Conservation (phyloP, 2,329 filamentous ascomycete species). For the Diaporthe capsici region DNA sequence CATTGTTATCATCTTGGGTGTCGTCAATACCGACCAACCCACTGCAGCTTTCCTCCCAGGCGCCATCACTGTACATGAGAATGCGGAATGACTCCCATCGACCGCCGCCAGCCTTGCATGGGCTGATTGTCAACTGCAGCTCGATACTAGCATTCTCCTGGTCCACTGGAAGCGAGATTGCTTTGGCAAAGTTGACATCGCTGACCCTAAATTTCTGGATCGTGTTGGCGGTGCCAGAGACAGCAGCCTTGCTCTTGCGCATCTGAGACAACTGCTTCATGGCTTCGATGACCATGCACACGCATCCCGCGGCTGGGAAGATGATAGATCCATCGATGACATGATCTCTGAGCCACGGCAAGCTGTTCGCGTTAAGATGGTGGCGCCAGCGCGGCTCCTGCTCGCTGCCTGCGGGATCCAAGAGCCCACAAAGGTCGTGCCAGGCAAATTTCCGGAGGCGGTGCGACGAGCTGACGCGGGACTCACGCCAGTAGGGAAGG, state of each 20-base stretch:
- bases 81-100: slow-evolving; percentile 29
- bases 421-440: slow-evolving; percentile 47
- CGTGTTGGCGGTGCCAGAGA: background rate
- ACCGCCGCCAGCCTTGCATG: background rate
- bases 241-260: slow-evolving; percentile 6
- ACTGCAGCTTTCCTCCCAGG: slow-evolving; percentile 31
- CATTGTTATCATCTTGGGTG: background rate
- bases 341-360: slow-evolving; percentile 65
- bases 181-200: slow-evolving; percentile 31
- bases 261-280: slow-evolving; percentile 44
- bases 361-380: slow-evolving; percentile 44
- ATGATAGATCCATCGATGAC: slow-evolving; percentile 62
- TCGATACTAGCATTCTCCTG: slow-evolving; percentile 10
- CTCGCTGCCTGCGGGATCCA: background rate
- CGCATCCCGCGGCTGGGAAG: slow-evolving; percentile 59
- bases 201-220: background rate
- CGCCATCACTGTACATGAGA: slow-evolving; percentile 8
- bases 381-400: slow-evolving; percentile 30
- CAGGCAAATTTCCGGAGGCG: slow-evolving; percentile 46
- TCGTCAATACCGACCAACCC: slow-evolving; percentile 18
- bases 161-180: slow-evolving; percentile 19
- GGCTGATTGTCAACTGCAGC: slow-evolving; percentile 32
- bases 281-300: slow-evolving; percentile 54
- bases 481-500: slow-evolving; percentile 21
- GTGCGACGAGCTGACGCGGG: slow-evolving; percentile 51